These are phyloP conservation scores for Penicillium pulvis DNA, from an alignment of 495 filamentous ascomycete species.

Conservation along the genomic window DNA sequence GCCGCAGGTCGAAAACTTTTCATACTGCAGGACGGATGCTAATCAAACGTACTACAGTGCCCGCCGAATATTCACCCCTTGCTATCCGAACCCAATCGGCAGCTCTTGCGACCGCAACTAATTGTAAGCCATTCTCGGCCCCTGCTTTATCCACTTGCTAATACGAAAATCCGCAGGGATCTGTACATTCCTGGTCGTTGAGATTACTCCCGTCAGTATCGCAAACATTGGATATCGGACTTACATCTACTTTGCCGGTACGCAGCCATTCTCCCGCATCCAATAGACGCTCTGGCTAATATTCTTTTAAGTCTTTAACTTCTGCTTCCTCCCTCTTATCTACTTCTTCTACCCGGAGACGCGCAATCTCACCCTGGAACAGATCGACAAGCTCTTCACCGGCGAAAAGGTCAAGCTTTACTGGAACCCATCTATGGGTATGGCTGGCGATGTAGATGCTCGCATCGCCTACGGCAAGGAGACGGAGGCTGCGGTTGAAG, in stretches of 20 bases:
- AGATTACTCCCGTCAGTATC: slow-evolving; percentile 44
- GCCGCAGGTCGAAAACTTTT: neutral
- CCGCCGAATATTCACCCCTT: slow-evolving; percentile 38
- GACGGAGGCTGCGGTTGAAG: slow-evolving; percentile 10
- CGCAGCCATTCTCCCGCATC: slow-evolving; percentile 3
- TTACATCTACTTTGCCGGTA: slow-evolving; percentile 49
- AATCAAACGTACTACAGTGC: slow-evolving; percentile 20
- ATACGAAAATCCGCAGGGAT: slow-evolving; percentile 24
- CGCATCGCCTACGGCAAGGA: slow-evolving; percentile 28
- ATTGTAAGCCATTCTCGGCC: slow-evolving; percentile 25
- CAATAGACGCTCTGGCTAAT: slow-evolving; percentile 28
- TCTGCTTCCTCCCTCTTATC: slow-evolving; percentile 69
- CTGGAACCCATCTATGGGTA: slow-evolving; percentile 38
- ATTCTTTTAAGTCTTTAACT: slow-evolving; percentile 57
- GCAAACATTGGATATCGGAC: slow-evolving; percentile 42
- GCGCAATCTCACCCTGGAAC: slow-evolving; percentile 65
- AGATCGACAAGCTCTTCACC: slow-evolving; percentile 63
- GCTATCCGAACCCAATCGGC: slow-evolving; percentile 39
- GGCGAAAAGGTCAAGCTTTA: slow-evolving; percentile 49
- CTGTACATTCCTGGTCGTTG: slow-evolving; percentile 43
- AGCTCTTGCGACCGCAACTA: slow-evolving; percentile 37
- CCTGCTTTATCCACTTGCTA: neutral
- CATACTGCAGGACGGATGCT: neutral
- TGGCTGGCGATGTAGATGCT: slow-evolving; percentile 29
- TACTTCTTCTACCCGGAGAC: slow-evolving; percentile 77